These are phyloP conservation scores for Clavaria fumosa DNA, from an alignment of 768 basidiomycete genomes.

Conservation along the genomic window DNA sequence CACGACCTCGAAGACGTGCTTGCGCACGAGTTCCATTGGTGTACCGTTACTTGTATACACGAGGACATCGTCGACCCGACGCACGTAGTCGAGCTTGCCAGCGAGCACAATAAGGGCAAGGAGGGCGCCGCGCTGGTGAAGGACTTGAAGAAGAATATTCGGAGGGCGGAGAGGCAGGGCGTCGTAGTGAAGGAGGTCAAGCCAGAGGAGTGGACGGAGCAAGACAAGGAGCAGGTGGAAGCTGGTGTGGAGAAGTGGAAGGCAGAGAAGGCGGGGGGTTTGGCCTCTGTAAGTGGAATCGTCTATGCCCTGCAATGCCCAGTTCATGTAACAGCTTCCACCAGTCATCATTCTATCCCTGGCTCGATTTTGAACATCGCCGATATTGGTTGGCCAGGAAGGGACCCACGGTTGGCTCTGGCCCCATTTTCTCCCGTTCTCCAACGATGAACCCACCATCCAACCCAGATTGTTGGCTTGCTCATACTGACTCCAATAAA, in stretches of 20 bases:
- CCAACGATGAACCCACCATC: background rate
- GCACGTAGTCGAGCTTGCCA: conserved; percentile 26
- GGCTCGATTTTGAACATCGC: conserved; percentile 39
- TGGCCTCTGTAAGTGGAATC: conserved; percentile 26
- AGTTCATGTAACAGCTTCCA: background rate
- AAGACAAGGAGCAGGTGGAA: conserved; percentile 32
- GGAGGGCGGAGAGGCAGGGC: conserved; percentile 37
- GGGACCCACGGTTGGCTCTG: conserved; percentile 17
- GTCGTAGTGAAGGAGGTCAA: conserved; percentile 33
- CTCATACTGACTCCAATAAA: conserved; percentile 38
- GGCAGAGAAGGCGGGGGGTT: conserved; percentile 33
- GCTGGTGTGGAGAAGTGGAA: conserved; percentile 43
- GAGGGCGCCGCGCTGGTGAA: conserved; percentile 30
- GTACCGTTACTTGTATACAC: conserved; percentile 43
- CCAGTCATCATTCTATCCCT: conserved; percentile 34
- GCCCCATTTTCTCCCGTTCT: background rate
- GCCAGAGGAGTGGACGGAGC: conserved; percentile 26
- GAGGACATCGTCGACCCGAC: conserved; percentile 43
- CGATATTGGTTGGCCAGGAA: conserved; percentile 40
- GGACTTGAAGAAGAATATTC: conserved; percentile 46
- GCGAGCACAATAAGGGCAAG: conserved; percentile 21
- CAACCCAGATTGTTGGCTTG: conserved; percentile 26
- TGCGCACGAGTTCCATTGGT: conserved; percentile 35
- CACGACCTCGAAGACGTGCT: conserved; percentile 35
- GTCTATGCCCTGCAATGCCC: background rate